phyloP scores from a whole-genome alignment of 495 filamentous ascomycete species.

The Neurospora cerealis region DNA sequence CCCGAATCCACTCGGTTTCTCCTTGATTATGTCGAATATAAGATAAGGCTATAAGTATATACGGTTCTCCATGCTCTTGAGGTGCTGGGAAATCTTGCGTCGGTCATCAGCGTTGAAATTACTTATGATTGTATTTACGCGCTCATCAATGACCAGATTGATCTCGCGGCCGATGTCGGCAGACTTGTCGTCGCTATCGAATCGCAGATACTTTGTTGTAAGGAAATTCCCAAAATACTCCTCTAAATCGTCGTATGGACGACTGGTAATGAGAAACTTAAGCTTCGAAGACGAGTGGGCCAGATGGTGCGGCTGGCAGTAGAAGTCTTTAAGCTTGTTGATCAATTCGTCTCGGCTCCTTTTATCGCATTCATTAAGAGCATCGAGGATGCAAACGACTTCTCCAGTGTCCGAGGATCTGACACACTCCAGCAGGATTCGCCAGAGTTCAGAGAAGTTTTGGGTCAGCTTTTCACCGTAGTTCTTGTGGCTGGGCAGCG shows the following conservation, averaged over 20 bases:
- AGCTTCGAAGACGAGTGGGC: slow-evolving; percentile 6
- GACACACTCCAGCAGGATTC: slow-evolving; percentile 24
- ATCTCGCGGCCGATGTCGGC: slow-evolving; percentile 26
- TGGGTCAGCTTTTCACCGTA: slow-evolving; percentile 16
- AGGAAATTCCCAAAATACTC: slow-evolving; percentile 10
- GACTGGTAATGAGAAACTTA: slow-evolving; percentile 30
- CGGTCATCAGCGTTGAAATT: slow-evolving; percentile 5
- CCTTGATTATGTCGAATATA: slow-evolving; percentile 23
- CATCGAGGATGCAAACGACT: slow-evolving; percentile 36
- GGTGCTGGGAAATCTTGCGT: slow-evolving; percentile 10
- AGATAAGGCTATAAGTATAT: slow-evolving; percentile 42
- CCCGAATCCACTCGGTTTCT: slow-evolving; percentile 7
- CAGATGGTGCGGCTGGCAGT: not conserved
- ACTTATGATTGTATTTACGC: slow-evolving; percentile 10
- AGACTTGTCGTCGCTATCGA: slow-evolving; percentile 25
- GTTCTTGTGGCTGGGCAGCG: slow-evolving; percentile 9
- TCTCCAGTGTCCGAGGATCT: slow-evolving; percentile 24
- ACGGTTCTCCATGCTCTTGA: slow-evolving; percentile 28
- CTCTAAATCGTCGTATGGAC: slow-evolving; percentile 25
- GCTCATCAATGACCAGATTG: slow-evolving; percentile 27
- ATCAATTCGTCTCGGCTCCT: slow-evolving; percentile 13
- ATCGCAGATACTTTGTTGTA: slow-evolving; percentile 8
- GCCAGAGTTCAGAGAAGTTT: slow-evolving; percentile 32
- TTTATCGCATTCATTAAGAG: slow-evolving; percentile 32
- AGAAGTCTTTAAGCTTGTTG: slow-evolving; percentile 16